Conservation (phyloP, 2,329 filamentous ascomycete species). For the Fusarium irregulare region DNA sequence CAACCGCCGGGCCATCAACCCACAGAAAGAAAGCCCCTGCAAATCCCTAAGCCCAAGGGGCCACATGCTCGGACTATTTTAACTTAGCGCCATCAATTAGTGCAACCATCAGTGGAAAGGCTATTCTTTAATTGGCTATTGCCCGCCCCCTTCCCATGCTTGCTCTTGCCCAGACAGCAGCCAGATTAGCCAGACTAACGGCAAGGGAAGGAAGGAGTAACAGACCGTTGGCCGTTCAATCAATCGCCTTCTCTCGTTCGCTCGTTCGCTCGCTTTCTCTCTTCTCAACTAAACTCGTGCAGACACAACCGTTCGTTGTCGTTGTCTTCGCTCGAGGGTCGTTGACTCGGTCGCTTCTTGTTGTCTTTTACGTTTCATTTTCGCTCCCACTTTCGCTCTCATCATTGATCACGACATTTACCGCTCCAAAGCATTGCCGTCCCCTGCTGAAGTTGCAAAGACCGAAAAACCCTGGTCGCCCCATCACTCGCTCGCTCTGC, state of each 20-base stretch:
- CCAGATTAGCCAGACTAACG: constrained; percentile 32
- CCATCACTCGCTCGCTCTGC: constrained; percentile 38
- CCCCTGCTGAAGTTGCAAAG: constrained; percentile 32
- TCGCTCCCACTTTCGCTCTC: constrained; percentile 32
- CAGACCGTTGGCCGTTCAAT: constrained; percentile 39
- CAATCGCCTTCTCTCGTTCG: constrained; percentile 27
- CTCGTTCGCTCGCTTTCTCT: constrained; percentile 3
- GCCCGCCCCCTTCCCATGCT: constrained; percentile 28
- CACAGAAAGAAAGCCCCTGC: constrained; percentile 22
- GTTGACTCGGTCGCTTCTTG: constrained; percentile 25
- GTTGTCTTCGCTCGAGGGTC: constrained; percentile 29
- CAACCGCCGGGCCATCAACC: constrained; percentile 29
- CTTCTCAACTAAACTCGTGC: constrained; percentile 15
- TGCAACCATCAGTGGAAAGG: constrained; percentile 12
- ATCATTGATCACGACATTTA: constrained; percentile 23
- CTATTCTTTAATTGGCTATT: constrained; percentile 28
- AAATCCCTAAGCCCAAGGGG: constrained; percentile 20
- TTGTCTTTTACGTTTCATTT: constrained; percentile 14
- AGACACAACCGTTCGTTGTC: constrained; percentile 31
- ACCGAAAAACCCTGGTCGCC: constrained; percentile 38
- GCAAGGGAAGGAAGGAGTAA: constrained; percentile 36
- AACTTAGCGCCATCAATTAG: constrained; percentile 28
- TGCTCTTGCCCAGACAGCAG: constrained; percentile 8
- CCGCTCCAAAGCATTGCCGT: constrained; percentile 9
- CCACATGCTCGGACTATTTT: constrained; percentile 26